Evolutionary conservation across 2,329 filamentous ascomycete species (phyloP).

Genomic region (Trichoderma pleuroti): DNA sequence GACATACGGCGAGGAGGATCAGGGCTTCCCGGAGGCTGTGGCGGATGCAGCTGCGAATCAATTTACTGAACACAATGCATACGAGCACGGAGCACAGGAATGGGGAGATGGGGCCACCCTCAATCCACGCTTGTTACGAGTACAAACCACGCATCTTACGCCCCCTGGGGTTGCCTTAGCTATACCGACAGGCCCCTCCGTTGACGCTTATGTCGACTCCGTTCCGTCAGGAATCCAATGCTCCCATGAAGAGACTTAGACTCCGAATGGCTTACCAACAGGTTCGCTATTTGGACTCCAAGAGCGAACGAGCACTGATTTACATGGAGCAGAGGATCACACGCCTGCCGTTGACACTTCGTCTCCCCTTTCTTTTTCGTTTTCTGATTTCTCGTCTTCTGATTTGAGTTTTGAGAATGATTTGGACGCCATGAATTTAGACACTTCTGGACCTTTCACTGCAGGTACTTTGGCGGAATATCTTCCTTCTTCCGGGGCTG

Average conservation of each 20-base stretch:
- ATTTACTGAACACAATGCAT: background rate
- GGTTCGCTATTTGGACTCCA: background rate
- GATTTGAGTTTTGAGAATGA: background rate
- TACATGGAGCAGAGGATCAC: background rate
- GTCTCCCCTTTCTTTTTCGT: background rate
- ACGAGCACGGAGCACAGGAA: background rate
- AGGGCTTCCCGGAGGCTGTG: too few species aligned
- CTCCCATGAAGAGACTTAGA: constrained; percentile 12
- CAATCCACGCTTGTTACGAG: background rate
- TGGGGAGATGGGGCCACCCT: background rate
- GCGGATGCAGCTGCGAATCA: background rate
- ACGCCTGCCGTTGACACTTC: background rate
- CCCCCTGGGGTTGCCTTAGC: background rate
- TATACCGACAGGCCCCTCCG: background rate
- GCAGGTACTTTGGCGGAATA: background rate
- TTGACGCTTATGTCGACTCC: too few species aligned
- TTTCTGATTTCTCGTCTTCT: background rate
- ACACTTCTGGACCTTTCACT: background rate
- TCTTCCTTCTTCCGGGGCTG: background rate
- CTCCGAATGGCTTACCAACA: background rate
- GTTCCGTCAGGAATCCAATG: background rate
- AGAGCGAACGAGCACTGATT: constrained; percentile 1
- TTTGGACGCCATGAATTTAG: background rate
- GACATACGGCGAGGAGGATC: background rate
- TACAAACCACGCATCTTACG: background rate